Evolutionary conservation across 2,329 filamentous ascomycete genomes (phyloP).

Genomic region (Beauveria scarabaeidicola): DNA sequence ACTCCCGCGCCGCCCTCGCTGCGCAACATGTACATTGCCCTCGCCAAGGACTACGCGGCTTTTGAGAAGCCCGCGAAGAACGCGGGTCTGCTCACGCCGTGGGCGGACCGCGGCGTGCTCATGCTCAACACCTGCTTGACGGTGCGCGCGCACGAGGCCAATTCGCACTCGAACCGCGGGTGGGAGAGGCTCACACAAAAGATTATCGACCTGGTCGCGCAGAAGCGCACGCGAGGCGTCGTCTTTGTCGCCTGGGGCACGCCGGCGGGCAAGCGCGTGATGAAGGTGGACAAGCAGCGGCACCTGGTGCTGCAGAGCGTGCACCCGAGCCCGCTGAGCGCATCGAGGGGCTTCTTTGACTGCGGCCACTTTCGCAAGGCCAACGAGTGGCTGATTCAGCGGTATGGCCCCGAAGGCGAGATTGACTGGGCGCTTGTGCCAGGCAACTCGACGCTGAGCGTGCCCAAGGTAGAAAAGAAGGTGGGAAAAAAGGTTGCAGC

Average conservation of each 20-base stretch:
- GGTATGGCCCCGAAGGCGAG: constrained; percentile 70
- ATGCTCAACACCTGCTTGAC: constrained; percentile 93
- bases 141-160: constrained; percentile 80
- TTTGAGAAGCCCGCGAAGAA: constrained; percentile 70
- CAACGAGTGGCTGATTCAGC: constrained; percentile 72
- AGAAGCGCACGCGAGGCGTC: constrained; percentile 68
- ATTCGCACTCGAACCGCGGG: constrained; percentile 74
- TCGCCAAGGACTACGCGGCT: constrained; percentile 79
- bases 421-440: constrained; percentile 72
- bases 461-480: constrained; percentile 17
- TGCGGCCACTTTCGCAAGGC: constrained; percentile 73
- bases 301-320: constrained; percentile 81
- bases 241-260: constrained; percentile 94
- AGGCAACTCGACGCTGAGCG: constrained; percentile 24
- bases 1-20: constrained; percentile 84
- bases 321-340: constrained; percentile 90
- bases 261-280: constrained; percentile 71
- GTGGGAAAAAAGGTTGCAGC: constrained; percentile 12
- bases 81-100: constrained; percentile 77
- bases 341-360: constrained; percentile 71
- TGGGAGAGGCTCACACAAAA: constrained; percentile 93
- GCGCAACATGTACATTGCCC: constrained; percentile 83
- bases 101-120: constrained; percentile 88
- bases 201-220: constrained; percentile 78
- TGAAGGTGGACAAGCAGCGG: constrained; percentile 59